Evolutionary conservation across 139 green algal genomes (phyloP).

Genomic region (Yamagishiella unicocca): DNA sequence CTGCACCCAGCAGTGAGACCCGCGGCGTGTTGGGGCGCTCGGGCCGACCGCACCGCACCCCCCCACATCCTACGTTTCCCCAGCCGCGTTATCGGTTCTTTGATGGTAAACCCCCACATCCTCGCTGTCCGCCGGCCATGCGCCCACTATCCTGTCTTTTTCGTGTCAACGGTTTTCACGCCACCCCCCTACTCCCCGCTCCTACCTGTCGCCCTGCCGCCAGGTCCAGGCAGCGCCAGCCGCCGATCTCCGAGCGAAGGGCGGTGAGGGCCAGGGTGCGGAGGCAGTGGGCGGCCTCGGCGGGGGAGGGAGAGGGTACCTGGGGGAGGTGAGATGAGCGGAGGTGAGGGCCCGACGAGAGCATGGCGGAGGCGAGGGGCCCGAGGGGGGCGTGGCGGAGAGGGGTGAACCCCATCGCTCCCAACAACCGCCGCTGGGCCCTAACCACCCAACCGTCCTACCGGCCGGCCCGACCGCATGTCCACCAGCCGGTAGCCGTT

Average conservation of each 20-base stretch:
- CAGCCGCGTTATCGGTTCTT: too few relatives aligned
- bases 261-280: slow-evolving; percentile 13
- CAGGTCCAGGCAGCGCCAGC: slow-evolving; percentile 28
- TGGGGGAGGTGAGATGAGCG: not conserved
- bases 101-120: too few relatives aligned
- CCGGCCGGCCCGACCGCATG: not conserved
- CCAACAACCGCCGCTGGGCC: not conserved
- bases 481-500: slow-evolving; percentile 35
- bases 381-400: not conserved
- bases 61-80: too few relatives aligned
- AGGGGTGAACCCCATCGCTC: not conserved
- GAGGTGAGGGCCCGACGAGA: not conserved
- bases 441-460: not conserved
- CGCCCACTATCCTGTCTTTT: too few relatives aligned
- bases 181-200: not conserved
- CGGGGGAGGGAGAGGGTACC: not conserved
- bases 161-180: too few relatives aligned
- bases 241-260: slow-evolving; percentile 1
- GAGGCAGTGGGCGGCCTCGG: slow-evolving; percentile 33
- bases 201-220: slow-evolving; percentile 8
- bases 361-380: too few relatives aligned
- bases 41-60: too few relatives aligned
- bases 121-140: too few relatives aligned
- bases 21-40: too few relatives aligned
- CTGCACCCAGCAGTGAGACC: too few relatives aligned